Evolutionary conservation across 371 early-diverging fungal genomes (phyloP).

Genomic region (Rhizopus delemar): DNA sequence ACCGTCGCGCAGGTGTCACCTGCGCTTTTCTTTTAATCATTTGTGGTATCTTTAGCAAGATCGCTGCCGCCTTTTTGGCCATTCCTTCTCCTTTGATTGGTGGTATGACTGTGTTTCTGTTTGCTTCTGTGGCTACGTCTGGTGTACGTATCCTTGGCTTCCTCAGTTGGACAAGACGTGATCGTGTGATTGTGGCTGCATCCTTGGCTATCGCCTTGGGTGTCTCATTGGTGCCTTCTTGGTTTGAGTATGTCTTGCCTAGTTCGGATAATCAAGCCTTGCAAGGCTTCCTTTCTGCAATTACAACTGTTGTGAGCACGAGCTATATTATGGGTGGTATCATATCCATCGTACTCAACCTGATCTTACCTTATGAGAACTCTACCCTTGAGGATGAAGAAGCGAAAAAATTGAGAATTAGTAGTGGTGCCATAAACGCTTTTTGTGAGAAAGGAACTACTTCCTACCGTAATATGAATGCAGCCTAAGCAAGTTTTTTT

Average conservation of each 20-base stretch:
- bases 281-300: slow-evolving; percentile 53
- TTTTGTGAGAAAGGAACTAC: background rate
- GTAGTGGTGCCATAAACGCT: background rate
- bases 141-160: slow-evolving; percentile 62
- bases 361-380: slow-evolving; percentile 39
- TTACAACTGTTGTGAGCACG: slow-evolving; percentile 54
- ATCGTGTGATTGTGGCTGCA: slow-evolving; percentile 59
- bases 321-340: slow-evolving; percentile 58
- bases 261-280: slow-evolving; percentile 41
- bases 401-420: background rate
- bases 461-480: no score
- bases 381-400: background rate
- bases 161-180: slow-evolving; percentile 63
- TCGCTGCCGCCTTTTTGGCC: slow-evolving; percentile 58
- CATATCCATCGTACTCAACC: slow-evolving; percentile 54
- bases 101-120: slow-evolving; percentile 63
- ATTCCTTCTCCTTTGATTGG: slow-evolving; percentile 56
- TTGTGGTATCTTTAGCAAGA: slow-evolving; percentile 60
- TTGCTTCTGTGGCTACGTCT: slow-evolving; percentile 60
- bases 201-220: slow-evolving; percentile 55
- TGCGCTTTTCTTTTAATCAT: slow-evolving; percentile 56
- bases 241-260: slow-evolving; percentile 55
- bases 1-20: slow-evolving; percentile 55
- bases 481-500: no score
- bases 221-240: slow-evolving; percentile 54